Conservation (phyloP, 306 rosid genomes). For the Alnus glutinosa region DNA sequence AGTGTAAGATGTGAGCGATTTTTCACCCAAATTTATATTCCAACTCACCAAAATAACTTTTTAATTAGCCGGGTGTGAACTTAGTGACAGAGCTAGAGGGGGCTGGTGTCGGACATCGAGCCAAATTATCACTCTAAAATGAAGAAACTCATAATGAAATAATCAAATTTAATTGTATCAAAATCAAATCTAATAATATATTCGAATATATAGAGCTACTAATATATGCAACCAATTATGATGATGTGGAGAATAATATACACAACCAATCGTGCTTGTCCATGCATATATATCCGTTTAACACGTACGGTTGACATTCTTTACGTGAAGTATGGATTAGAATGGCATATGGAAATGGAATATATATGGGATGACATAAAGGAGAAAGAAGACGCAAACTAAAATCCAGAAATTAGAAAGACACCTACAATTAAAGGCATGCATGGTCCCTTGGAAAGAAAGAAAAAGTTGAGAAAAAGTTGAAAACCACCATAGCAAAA, state of each 20-base stretch:
- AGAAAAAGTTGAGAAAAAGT: background rate
- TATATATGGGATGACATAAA: background rate
- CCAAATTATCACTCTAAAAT: no score
- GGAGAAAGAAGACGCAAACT: background rate
- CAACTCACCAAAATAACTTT: no score
- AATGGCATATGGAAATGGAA: background rate
- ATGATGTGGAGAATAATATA: no score
- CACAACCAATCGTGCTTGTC: background rate
- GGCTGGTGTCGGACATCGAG: no score
- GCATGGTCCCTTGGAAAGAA: slow-evolving; percentile 9
- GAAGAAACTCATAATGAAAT: no score
- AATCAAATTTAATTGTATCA: no score
- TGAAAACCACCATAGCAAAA: background rate
- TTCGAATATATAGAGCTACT: no score
- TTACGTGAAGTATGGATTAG: background rate
- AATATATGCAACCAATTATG: background rate
- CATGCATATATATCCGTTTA: background rate
- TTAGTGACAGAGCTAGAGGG: no score
- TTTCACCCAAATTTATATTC: no score
- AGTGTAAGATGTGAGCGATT: no score
- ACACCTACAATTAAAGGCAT: background rate
- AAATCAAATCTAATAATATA: no score
- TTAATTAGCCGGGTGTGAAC: no score
- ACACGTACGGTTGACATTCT: background rate
- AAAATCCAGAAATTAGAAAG: slow-evolving; percentile 14